These are phyloP conservation scores for Pythium plurisporium DNA, from an alignment of 352 stramenopile species.

Conservation along the genomic window DNA sequence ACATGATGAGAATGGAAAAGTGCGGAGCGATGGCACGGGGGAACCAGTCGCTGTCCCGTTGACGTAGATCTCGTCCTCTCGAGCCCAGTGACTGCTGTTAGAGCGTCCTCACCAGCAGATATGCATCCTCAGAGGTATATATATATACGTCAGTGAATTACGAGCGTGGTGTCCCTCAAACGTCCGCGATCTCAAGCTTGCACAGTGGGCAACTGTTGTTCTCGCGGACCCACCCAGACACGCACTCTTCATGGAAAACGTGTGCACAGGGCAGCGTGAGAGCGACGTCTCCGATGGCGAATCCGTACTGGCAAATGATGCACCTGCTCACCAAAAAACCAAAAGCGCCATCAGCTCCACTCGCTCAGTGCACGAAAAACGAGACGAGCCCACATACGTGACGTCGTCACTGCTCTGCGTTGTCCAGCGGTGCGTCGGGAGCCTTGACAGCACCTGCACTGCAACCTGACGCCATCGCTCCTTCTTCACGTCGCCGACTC, in stretches of 20 bases:
- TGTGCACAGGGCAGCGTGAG: constrained; percentile 72
- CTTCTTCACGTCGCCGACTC: constrained; percentile 72
- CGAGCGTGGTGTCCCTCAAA: constrained; percentile 12
- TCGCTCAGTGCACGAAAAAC: not conserved
- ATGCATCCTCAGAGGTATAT: too few species aligned
- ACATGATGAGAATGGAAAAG: too few species aligned
- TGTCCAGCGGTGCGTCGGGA: constrained; percentile 61
- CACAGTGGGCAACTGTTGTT: constrained; percentile 80
- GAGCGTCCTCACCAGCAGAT: too few species aligned
- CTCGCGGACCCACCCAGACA: constrained; percentile 62
- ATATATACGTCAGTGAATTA: too few species aligned
- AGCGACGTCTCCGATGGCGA: constrained; percentile 44
- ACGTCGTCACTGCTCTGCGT: constrained; percentile 33
- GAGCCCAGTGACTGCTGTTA: too few species aligned
- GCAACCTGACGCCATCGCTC: constrained; percentile 65
- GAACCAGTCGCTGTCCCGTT: too few species aligned
- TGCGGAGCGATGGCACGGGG: too few species aligned
- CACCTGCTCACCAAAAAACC: constrained; percentile 28
- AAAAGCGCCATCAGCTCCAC: not conserved
- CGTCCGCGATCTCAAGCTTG: constrained; percentile 51
- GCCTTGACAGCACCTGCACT: constrained; percentile 51
- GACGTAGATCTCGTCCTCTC: too few species aligned
- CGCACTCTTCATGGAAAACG: constrained; percentile 77
- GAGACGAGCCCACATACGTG: constrained; percentile 63
- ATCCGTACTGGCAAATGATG: constrained; percentile 72